Evolutionary conservation across 345 rosid genomes (phyloP), one percentile per base, ranked within the genome.

Genomic region (Lepidium didymum): DNA sequence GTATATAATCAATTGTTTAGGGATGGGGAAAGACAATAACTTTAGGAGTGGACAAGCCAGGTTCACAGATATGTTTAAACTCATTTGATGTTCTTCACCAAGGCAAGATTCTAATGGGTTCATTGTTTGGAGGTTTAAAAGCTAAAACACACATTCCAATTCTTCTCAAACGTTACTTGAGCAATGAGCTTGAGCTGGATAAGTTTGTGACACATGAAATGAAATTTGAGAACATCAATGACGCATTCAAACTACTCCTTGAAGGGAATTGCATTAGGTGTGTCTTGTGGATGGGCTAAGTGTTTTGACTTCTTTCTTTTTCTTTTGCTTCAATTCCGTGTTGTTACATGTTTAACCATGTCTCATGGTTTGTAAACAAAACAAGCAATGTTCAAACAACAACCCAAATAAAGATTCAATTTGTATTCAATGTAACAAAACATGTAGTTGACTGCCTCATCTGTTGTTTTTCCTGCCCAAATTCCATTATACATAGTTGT

Each of bases 21-120:
- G 96, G 98, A 19, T 92, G 96, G 96, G 96, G 98, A 52, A 89
- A 89, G 79, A 85, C 93, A 5, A 64, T 92, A 23, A 88, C 86
- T 8, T 29, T 90, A 65, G 96, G 98, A 37, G 93, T 92, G 58
- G 96, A 83, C 79, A 77, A 71, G 55, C 92, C 98, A 4, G 89
- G 82, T 15, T 73, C 93, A 12, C 68, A 69, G 33, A 40, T 90
- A 56, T 80, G 40, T 60, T 52, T 92, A 23, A 51, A 64, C 66
- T 85, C 90, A 23, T 31, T 0, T 3, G 90, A 92, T 5, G 83
- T 90, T 57, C 90, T 92, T 75, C 83, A 76, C 31, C 55, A 49
- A 0, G 89, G 90, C 35, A 90, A 84, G 79, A 77, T 52, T 70
- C 64, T 92, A 10, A 72, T 54, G 38, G 98, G 96, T 46, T 68